Evolutionary conservation across 1,139 yeast genomes (phyloP), one percentile per base, ranked within the genome.

Genomic region (Yamadazyma sp.): DNA sequence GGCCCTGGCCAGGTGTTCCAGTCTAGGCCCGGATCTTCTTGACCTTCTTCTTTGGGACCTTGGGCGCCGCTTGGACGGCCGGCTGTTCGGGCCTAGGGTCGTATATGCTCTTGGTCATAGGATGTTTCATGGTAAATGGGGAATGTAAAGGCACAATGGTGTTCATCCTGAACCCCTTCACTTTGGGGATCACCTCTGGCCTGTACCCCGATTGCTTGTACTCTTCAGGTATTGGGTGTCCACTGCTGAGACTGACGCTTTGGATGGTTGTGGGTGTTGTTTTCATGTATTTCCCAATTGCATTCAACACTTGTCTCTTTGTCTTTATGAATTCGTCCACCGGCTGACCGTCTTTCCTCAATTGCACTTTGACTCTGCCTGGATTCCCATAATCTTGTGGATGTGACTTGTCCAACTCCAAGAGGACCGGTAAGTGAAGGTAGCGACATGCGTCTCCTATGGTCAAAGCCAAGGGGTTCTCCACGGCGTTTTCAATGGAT

Each of bases 321-420:
- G 77, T 81, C 34, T 64, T 62, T 46, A 71, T 61, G 35, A 72
- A 62, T 24, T 60, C 49, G 42, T 69, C 70, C 3, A 62, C 55
- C 22, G 66, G 59, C 35, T 64, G 64, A 14, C 80, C 77, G 24
- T 70, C 61, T 44, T 74, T 74, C 53, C 79, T 82, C 30, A 86
- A 52, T 36, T 80, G 66, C 16, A 89, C 86, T 51, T 96, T 77
- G 28, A 92, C 92, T 53, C 98, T 76, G 11, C 98, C 98, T 1
- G 97, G 95, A 58, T 92, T 92, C 46, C 98, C 96, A 76, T 86
- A 92, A 64, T 92, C 98, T 59, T 89, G 96, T 9, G 98, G 98
- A 62, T 92, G 98, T 3, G 85, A 66, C 64, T 89, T 92, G 46
- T 85, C 88, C 47, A 92, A 81, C 62, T 86, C 92, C 46, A 81